These are phyloP conservation scores for Phytophthora melonis DNA, from an alignment of 352 stramenopile species.

Conservation along the genomic window DNA sequence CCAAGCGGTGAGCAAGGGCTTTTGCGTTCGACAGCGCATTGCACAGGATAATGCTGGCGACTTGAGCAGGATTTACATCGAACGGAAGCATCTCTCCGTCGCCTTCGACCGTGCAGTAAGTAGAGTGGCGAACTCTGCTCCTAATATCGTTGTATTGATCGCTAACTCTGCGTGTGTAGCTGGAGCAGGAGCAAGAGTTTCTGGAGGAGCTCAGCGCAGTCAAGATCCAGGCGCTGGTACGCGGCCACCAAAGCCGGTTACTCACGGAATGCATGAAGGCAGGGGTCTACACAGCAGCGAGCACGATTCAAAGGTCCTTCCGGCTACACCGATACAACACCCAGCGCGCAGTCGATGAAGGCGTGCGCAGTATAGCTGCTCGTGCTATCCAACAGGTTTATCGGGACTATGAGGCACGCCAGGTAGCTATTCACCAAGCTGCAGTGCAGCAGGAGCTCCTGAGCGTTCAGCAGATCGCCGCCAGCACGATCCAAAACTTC, in stretches of 20 bases:
- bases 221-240: conserved; percentile 75
- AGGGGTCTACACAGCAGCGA: conserved; percentile 52
- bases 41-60: conserved; percentile 38
- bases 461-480: conserved; percentile 66
- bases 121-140: not conserved
- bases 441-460: conserved; percentile 44
- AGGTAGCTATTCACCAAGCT: conserved; percentile 32
- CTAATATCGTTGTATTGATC: conserved; percentile 1
- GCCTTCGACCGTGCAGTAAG: conserved; percentile 59
- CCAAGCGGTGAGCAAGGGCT: conserved; percentile 46
- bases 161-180: conserved; percentile 26
- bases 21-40: conserved; percentile 33
- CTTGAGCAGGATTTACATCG: conserved; percentile 73
- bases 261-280: conserved; percentile 55
- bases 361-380: conserved; percentile 59
- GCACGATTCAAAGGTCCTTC: conserved; percentile 59
- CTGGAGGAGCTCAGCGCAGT: conserved; percentile 56
- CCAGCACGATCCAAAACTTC: conserved; percentile 56
- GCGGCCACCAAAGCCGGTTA: conserved; percentile 64
- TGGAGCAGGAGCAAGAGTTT: conserved; percentile 51
- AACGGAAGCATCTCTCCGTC: conserved; percentile 60
- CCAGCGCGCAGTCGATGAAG: conserved; percentile 21
- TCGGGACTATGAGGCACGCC: conserved; percentile 37
- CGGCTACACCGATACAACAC: conserved; percentile 32
- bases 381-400: conserved; percentile 61